Conservation (phyloP, 192 early-diverging fungal species). For the Lobosporangium transversale region DNA sequence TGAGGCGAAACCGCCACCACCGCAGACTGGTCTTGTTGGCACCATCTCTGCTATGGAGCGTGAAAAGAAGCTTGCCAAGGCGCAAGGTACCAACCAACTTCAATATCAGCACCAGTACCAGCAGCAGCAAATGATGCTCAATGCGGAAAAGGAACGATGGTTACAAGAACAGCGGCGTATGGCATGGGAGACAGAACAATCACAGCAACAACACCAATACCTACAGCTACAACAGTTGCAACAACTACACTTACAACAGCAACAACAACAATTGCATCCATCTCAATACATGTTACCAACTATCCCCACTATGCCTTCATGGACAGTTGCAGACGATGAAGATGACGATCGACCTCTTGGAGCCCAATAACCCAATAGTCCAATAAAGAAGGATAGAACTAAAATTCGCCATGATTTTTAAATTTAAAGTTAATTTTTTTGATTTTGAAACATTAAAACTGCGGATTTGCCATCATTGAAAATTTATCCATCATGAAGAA, state of each 20-base stretch:
- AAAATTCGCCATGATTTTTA: too few species aligned
- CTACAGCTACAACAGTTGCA: slow-evolving; percentile 25
- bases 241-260: slow-evolving; percentile 1
- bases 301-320: neutral
- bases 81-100: slow-evolving; percentile 38
- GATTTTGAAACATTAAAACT: too few species aligned
- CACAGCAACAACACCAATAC: neutral
- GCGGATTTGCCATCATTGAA: too few species aligned
- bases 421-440: too few species aligned
- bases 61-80: slow-evolving; percentile 49
- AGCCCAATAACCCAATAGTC: too few species aligned
- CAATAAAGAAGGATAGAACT: too few species aligned
- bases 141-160: slow-evolving; percentile 41
- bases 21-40: slow-evolving; percentile 38
- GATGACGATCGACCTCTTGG: slow-evolving; percentile 19
- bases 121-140: slow-evolving; percentile 30
- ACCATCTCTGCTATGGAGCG: slow-evolving; percentile 47
- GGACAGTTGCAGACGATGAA: slow-evolving; percentile 23
- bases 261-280: slow-evolving; percentile 18
- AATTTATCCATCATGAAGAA: too few species aligned
- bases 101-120: slow-evolving; percentile 43
- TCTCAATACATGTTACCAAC: neutral
- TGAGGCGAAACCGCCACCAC: slow-evolving; percentile 48
- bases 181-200: slow-evolving; percentile 20
- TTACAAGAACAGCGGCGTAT: slow-evolving; percentile 42